Evolutionary conservation across 73 alveolate genomes (phyloP).

Genomic region (Loxodes magnus): DNA sequence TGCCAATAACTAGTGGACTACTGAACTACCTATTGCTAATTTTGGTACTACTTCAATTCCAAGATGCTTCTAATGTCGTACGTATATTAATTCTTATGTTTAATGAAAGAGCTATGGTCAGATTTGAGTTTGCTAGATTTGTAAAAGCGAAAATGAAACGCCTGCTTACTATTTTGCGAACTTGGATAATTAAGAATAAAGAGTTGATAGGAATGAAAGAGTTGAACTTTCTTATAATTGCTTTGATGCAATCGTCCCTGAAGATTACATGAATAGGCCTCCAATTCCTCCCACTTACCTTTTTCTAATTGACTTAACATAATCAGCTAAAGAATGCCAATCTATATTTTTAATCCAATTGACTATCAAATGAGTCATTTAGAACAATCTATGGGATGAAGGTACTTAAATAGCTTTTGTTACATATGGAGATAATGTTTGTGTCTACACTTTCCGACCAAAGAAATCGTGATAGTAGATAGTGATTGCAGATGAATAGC

Average conservation of each 20-base stretch:
- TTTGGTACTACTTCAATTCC: no score
- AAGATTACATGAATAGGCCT: conserved; percentile 69
- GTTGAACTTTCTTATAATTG: conserved; percentile 75
- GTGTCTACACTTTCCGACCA: conserved; percentile 67
- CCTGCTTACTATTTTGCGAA: conserved; percentile 53
- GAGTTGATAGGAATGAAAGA: conserved; percentile 61
- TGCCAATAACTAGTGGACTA: no score
- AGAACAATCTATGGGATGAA: conserved; percentile 55
- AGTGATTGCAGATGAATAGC: conserved; percentile 58
- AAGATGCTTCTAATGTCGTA: conserved; percentile 88
- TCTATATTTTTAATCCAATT: conserved; percentile 44
- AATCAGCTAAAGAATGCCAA: conserved; percentile 67
- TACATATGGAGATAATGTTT: conserved; percentile 74
- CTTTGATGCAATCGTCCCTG: conserved; percentile 68
- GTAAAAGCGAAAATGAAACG: conserved; percentile 48
- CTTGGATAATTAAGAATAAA: conserved; percentile 35
- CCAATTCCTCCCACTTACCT: conserved; percentile 87
- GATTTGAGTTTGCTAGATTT: conserved; percentile 77
- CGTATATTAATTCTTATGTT: conserved; percentile 87
- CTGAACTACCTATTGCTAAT: no score
- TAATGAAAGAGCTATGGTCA: conserved; percentile 55
- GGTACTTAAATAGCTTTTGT: conserved; percentile 62
- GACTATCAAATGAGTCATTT: conserved; percentile 60
- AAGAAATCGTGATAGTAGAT: conserved; percentile 76
- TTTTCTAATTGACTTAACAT: conserved; percentile 85